A percentile compares a stretch with the other conserved stretches of the same genome.
phyloP scores from a whole-genome alignment of 495 filamentous ascomycete species.

The Penicilliopsis zonata region DNA sequence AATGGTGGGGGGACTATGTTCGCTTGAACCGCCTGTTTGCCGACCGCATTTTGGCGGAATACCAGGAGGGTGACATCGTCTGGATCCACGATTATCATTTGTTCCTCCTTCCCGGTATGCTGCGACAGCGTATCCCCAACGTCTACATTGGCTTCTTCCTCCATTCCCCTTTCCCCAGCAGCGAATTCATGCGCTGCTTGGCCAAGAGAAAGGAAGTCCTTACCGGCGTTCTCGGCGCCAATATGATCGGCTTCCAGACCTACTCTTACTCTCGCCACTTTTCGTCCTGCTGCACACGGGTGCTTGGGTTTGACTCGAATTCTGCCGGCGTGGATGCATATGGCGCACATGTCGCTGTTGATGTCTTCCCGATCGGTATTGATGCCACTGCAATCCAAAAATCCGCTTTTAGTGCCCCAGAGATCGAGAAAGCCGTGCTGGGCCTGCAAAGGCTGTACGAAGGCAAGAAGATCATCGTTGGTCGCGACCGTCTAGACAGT shows the following conservation, averaged over 20 bases:
- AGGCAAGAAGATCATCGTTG: constrained; percentile 84
- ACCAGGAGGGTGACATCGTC: constrained; percentile 82
- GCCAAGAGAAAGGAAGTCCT: constrained; percentile 77
- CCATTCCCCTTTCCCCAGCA: constrained; percentile 87
- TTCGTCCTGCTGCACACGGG: constrained; percentile 77
- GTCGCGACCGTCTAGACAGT: constrained; percentile 82
- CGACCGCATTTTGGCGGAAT: constrained; percentile 69
- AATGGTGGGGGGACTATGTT: constrained; percentile 81
- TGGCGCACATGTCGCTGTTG: constrained; percentile 74
- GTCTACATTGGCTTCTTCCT: constrained; percentile 87
- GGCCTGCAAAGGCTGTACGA: constrained; percentile 59
- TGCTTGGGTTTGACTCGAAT: constrained; percentile 73
- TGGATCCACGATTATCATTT: constrained; percentile 90
- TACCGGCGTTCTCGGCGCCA: constrained; percentile 76
- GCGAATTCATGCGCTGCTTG: constrained; percentile 80
- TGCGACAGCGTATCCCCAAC: constrained; percentile 69
- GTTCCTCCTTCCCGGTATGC: constrained; percentile 70
- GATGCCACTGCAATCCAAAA: constrained; percentile 60
- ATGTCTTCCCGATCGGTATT: constrained; percentile 86
- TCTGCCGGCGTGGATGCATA: constrained; percentile 77
- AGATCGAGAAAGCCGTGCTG: constrained; percentile 53
- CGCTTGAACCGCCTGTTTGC: constrained; percentile 81
- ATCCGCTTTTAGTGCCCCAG: constrained; percentile 53
- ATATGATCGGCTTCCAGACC: constrained; percentile 87
- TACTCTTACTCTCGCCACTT: constrained; percentile 90